Percentiles rank a stretch among this genome's conserved stretches.
Conservation (phyloP, 2,329 filamentous ascomycete species). For the Aspergillus viridinutans region DNA sequence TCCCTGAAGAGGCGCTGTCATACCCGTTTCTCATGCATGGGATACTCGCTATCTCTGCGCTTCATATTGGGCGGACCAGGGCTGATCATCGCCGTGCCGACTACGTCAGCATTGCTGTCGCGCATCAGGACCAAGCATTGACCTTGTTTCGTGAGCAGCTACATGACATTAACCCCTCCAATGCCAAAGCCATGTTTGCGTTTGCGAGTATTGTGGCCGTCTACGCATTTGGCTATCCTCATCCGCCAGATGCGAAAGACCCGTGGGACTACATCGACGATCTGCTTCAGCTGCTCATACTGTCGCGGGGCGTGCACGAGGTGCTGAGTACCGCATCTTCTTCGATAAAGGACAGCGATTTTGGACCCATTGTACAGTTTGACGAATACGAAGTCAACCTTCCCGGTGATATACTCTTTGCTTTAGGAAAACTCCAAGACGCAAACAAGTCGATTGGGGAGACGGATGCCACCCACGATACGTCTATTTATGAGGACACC, state of each 20-base stretch:
- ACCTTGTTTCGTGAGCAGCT: constrained; percentile 32
- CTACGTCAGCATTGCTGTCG: constrained; percentile 35
- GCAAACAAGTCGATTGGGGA: constrained; percentile 22
- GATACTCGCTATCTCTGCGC: constrained; percentile 31
- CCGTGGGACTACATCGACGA: constrained; percentile 29
- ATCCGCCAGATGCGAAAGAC: constrained; percentile 22
- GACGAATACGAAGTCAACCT: constrained; percentile 18
- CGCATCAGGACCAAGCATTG: constrained; percentile 32
- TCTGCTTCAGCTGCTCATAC: constrained; percentile 28
- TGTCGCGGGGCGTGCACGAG: constrained; percentile 33
- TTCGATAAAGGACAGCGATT: constrained; percentile 22
- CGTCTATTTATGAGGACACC: constrained; percentile 17
- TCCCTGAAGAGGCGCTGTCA: constrained; percentile 31
- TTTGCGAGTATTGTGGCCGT: constrained; percentile 35
- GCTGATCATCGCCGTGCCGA: constrained; percentile 18
- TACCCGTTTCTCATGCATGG: constrained; percentile 37
- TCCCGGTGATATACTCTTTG: constrained; percentile 15
- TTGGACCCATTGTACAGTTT: constrained; percentile 26
- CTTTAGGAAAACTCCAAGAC: constrained; percentile 22
- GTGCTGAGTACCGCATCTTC: constrained; percentile 24
- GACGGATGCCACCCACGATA: constrained; percentile 20
- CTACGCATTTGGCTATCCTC: constrained; percentile 36
- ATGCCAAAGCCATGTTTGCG: constrained; percentile 40
- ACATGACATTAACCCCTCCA: constrained; percentile 29
- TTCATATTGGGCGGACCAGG: constrained; percentile 32